Evolutionary conservation across 2,329 filamentous ascomycete genomes (phyloP), one percentile per base, ranked within the genome.

Genomic region (Hypocreales sp.): DNA sequence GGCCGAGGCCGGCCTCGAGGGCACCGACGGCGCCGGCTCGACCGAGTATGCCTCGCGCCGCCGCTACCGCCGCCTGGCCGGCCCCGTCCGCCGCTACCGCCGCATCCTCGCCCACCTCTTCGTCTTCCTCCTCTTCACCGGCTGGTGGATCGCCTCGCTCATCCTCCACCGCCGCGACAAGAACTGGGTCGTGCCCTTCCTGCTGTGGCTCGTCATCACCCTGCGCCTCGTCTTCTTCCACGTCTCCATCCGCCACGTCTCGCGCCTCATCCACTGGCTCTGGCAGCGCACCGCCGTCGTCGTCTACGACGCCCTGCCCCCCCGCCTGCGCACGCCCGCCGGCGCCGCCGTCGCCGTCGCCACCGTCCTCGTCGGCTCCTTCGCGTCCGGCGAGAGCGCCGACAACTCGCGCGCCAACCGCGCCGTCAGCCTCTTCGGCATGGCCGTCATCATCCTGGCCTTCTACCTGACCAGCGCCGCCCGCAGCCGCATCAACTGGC

Each of bases 101-200:
- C 55, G 60, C 21, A 48, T 60, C 31, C 40, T 60, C 24, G 44
- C 57, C 24, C 66, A 71, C 46, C 34, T 60, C 37, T 39, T 60
- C 44, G 37, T 64, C 41, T 56, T 56, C 28, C 37, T 40, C 26
- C 38, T 62, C 30, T 58, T 60, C 34, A 62, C 60, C 4, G 61
- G 59, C 42, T 84, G 79, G 79, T 86, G 78, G 78, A 76, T 86
- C 37, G 73, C 77, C 6, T 70, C 74, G 29, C 56, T 87, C 25
- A 60, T 84, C 32, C 59, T 82, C 28, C 81, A 87, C 48, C 71
- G 71, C 32, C 40, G 76, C 32, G 72, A 83, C 43, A 63, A 61
- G 52, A 82, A 81, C 44, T 92, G 83, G 83, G 53, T 92, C 31
- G 69, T 86, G 26, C 83, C 84, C 0, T 90, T 92, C 53, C 61